A percentile compares a stretch with the other conserved stretches of the same genome.
These are phyloP conservation scores for Talaromyces thailandensis DNA, from an alignment of 495 filamentous ascomycete species.

Conservation along the genomic window DNA sequence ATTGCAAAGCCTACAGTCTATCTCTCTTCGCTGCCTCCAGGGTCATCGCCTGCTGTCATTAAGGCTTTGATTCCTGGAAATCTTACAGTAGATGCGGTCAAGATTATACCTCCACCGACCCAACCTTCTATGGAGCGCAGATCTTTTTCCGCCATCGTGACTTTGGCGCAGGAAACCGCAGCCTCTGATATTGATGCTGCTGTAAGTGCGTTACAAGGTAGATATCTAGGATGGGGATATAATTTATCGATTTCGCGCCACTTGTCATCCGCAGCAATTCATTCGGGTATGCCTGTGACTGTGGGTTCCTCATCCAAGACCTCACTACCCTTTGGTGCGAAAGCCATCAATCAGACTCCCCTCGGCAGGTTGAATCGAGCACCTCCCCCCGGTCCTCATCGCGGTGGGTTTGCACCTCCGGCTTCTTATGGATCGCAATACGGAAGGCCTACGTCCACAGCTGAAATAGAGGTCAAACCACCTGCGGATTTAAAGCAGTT, in stretches of 20 bases:
- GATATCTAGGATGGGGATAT: constrained; percentile 81
- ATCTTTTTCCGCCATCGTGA: constrained; percentile 76
- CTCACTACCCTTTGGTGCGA: constrained; percentile 79
- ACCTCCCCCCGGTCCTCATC: constrained; percentile 52
- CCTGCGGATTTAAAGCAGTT: constrained; percentile 74
- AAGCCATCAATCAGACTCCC: constrained; percentile 42
- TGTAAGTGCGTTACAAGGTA: constrained; percentile 71
- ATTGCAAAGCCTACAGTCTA: constrained; percentile 83
- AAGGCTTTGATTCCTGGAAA: constrained; percentile 61
- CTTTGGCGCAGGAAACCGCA: constrained; percentile 73
- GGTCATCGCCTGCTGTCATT: constrained; percentile 62
- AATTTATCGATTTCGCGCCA: constrained; percentile 74
- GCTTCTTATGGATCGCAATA: constrained; percentile 46
- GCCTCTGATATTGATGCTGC: constrained; percentile 76
- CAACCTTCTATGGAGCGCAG: constrained; percentile 58
- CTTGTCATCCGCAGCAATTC: constrained; percentile 72
- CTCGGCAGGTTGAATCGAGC: constrained; percentile 40
- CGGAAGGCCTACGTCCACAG: constrained; percentile 32
- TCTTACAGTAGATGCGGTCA: constrained; percentile 68
- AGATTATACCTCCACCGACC: constrained; percentile 55
- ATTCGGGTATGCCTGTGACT: constrained; percentile 41
- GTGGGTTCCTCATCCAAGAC: constrained; percentile 41
- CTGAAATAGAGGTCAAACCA: constrained; percentile 65
- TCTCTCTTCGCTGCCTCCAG: constrained; percentile 51
- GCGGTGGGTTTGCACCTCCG: constrained; percentile 75